These are phyloP conservation scores for Pseudogymnoascus sp. DNA, from an alignment of 2,329 filamentous ascomycete species.

Conservation along the genomic window DNA sequence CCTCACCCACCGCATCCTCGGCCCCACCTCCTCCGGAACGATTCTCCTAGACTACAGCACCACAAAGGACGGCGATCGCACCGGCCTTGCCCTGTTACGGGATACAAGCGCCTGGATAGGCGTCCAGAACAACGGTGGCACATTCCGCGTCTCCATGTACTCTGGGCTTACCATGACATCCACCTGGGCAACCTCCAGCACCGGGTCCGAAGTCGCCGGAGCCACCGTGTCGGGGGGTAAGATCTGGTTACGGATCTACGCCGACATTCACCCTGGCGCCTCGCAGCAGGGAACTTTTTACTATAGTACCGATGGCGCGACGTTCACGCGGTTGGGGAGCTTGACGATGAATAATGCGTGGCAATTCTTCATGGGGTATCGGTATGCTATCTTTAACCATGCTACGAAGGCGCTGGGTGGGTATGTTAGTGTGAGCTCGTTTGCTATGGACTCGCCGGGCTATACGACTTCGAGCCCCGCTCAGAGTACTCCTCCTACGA, in stretches of 20 bases:
- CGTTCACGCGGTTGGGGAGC: conserved; percentile 29
- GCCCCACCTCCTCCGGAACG: conserved; percentile 39
- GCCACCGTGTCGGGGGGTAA: conserved; percentile 12
- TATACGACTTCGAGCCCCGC: too few relatives aligned
- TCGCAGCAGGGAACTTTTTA: conserved; percentile 29
- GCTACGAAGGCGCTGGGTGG: conserved; percentile 37
- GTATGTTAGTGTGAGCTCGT: too few relatives aligned
- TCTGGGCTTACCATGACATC: conserved; percentile 27
- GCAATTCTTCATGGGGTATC: conserved; percentile 40
- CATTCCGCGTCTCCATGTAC: conserved; percentile 19
- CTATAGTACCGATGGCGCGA: conserved; percentile 37
- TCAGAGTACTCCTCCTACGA: too few relatives aligned
- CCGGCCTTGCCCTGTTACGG: conserved; percentile 44
- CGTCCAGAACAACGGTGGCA: conserved; percentile 21
- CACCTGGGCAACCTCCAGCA: conserved; percentile 27
- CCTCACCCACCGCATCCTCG: conserved; percentile 37
- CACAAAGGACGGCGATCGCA: conserved; percentile 43
- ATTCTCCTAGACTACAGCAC: conserved; percentile 39
- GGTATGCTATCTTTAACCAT: conserved; percentile 42
- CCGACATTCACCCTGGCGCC: conserved; percentile 27
- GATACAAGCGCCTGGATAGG: conserved; percentile 46
- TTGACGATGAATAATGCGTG: conserved; percentile 35
- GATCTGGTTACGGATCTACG: conserved; percentile 32
- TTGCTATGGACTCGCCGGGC: too few relatives aligned
- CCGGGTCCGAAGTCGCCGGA: conserved; percentile 23